phyloP scores from a whole-genome alignment of 2,329 filamentous ascomycete species.

The Aspergillus neoniger region DNA sequence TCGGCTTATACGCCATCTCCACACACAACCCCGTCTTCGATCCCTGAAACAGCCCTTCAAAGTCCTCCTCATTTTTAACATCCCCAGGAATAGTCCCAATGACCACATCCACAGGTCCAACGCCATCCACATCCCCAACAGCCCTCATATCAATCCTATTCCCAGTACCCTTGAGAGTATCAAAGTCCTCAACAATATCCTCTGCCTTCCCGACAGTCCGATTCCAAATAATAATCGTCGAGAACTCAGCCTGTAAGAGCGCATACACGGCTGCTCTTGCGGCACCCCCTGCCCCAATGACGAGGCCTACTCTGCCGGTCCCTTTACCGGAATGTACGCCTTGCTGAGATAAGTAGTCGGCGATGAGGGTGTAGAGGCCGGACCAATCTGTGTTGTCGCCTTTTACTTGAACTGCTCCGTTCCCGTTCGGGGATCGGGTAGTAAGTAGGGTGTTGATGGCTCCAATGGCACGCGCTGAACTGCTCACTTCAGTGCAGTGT shows the following conservation, averaged over 20 bases:
- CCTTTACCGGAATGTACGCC: neutral
- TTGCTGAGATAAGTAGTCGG: neutral
- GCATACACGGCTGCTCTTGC: neutral
- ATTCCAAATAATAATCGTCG: neutral
- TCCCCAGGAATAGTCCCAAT: constrained; percentile 1
- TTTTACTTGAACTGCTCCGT: neutral
- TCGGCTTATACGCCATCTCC: constrained; percentile 1
- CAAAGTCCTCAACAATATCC: neutral
- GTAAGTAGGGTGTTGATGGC: neutral
- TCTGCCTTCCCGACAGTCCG: neutral
- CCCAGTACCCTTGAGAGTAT: neutral
- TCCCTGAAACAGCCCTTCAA: neutral
- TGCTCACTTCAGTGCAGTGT: neutral
- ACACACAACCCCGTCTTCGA: neutral
- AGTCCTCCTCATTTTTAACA: neutral
- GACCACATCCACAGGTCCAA: neutral
- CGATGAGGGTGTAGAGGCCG: neutral
- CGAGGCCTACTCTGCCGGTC: neutral
- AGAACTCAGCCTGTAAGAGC: neutral
- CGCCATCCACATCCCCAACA: neutral
- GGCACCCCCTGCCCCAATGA: neutral
- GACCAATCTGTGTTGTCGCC: neutral
- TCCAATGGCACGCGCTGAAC: neutral
- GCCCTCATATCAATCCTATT: neutral
- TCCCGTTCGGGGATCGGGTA: neutral